Conservation (phyloP, 2,329 filamentous ascomycete species). For the Exophiala spinifera region DNA sequence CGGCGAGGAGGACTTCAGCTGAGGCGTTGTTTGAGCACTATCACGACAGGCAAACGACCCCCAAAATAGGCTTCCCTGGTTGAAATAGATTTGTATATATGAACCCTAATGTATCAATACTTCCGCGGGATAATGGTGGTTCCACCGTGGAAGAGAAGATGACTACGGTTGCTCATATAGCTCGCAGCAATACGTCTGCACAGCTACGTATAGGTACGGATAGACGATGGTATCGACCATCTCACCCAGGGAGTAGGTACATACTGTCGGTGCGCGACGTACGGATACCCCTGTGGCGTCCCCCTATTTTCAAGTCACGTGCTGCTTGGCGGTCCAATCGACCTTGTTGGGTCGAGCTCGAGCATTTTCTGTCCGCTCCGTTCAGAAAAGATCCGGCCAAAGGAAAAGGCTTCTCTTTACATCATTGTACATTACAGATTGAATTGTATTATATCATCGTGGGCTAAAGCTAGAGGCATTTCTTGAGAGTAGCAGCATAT, state of each 20-base stretch:
- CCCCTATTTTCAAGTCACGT: not conserved
- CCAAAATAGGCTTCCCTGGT: not conserved
- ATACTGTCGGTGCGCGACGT: no score
- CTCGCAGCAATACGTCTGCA: no score
- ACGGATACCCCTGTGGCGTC: no score
- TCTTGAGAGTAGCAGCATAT: not conserved
- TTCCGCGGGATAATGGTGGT: not conserved
- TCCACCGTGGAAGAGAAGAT: not conserved
- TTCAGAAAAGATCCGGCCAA: not conserved
- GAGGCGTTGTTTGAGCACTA: not conserved
- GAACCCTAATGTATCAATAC: constrained; percentile 12
- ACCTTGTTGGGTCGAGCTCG: not conserved
- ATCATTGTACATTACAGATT: constrained; percentile 4
- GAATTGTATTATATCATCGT: constrained; percentile 1
- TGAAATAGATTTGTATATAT: constrained; percentile 1
- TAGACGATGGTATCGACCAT: no score
- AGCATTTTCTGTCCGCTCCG: constrained; percentile 1
- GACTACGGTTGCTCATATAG: no score
- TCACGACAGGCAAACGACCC: not conserved
- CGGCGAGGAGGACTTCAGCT: constrained; percentile 35
- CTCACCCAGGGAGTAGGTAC: no score
- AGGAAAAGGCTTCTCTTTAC: not conserved
- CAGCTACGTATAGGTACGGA: no score
- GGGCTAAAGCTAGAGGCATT: not conserved
- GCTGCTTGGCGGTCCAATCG: not conserved